A percentile compares a stretch with the other conserved stretches of the same genome.
phyloP scores from a whole-genome alignment of 2,329 filamentous ascomycete species.

The Fusarium sp. region DNA sequence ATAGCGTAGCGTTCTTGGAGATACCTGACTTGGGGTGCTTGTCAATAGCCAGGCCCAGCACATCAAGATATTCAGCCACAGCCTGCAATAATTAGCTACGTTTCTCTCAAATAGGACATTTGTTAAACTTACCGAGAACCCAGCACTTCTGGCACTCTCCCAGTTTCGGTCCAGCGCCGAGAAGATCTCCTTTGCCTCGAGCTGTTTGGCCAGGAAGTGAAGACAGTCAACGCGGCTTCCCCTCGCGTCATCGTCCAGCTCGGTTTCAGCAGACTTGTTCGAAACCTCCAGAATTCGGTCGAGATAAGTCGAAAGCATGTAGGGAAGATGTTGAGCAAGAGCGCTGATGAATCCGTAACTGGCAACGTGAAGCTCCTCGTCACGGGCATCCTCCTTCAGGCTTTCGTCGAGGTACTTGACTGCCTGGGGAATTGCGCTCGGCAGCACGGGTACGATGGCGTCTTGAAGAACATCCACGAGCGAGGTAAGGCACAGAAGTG shows the following conservation, averaged over 20 bases:
- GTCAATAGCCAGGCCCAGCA: constrained; percentile 79
- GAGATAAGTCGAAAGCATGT: constrained; percentile 86
- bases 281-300: constrained; percentile 79
- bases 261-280: constrained; percentile 75
- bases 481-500: constrained; percentile 89
- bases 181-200: constrained; percentile 83
- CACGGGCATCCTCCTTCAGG: constrained; percentile 64
- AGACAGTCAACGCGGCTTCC: constrained; percentile 78
- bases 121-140: constrained; percentile 69
- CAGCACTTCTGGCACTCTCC: constrained; percentile 71
- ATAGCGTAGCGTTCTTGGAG: constrained; percentile 76
- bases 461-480: constrained; percentile 90
- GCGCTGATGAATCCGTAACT: constrained; percentile 84
- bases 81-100: constrained; percentile 64
- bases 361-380: constrained; percentile 81
- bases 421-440: constrained; percentile 78
- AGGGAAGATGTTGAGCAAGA: constrained; percentile 85
- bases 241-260: constrained; percentile 71
- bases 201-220: constrained; percentile 79
- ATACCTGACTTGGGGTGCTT: constrained; percentile 83
- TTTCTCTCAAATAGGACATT: neutral
- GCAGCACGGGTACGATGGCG: constrained; percentile 85
- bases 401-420: constrained; percentile 78
- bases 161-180: constrained; percentile 80
- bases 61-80: constrained; percentile 75